Evolutionary conservation across 176 grass and related monocot species (phyloP).

Genomic region (bread wheat (Triticum aestivum)): IWGSC_CS_RefSeq_v2.1 NC_057801.1:385143320-385143819

Average conservation of each 20-base stretch:
- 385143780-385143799: neutral
- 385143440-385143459: neutral
- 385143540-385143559: neutral
- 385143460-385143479: neutral
- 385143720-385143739: neutral
- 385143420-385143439: neutral
- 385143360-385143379: too few species aligned
- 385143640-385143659: neutral
- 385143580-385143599: neutral
- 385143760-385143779: neutral
- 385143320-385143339: too few species aligned
- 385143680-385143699: neutral
- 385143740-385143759: neutral
- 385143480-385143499: neutral
- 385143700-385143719: neutral
- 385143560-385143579: neutral
- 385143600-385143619: neutral
- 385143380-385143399: too few species aligned
- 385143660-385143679: neutral
- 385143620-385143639: too few species aligned
- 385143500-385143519: neutral
- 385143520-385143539: neutral
- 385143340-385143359: too few species aligned
- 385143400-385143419: too few species aligned
- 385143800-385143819: slow-evolving; percentile 16